Evolutionary conservation across 2,329 filamentous ascomycete species (phyloP), one percentile per base, ranked within the genome.

Genomic region (Penicillium fuscoglaucum): DNA sequence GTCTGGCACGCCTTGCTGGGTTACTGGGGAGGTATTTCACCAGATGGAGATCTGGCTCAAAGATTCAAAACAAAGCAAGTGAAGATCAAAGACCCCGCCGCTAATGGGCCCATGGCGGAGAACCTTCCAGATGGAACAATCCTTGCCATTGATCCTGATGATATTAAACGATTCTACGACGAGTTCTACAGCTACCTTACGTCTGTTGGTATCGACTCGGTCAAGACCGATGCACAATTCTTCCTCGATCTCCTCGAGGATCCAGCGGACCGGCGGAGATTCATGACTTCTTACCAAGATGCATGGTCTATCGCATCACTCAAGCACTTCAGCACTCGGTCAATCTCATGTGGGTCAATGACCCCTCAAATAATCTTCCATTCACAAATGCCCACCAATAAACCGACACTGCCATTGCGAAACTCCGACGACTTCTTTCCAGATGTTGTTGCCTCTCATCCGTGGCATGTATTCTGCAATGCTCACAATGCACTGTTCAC

Each of bases 381-480:
- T 71, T 89, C 88, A 1, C 90, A 96, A 66, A 79, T 96, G 26
- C 90, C 90, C 1, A 84, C 81, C n/a, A 90, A 89, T 70, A 86
- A 87, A 50, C 90, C 90, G 0, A 80, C 85, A 0, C 82, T 96
- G 26, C 80, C 93, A 0, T 84, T 92, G 19, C 89, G 95, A 47
- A 98, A 96, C 76, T 96, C 90, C 0, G 93, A 88, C 54, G 79
- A 98, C 75, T 99, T 93, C 80, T 97, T 96, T 74, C 95, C 95
- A 0, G 85, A 92, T 45, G 84, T 92, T 4, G 84, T 88, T 0
- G 83, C 86, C 0, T 91, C 89, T 7, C 95, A 99, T 61, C 85
- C 93, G 0, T 99, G 95, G 93, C 95, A 99, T 73, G 84, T 98
- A 37, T 99, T 96, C 81, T 86, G 89, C 62, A 99, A 98, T 70